Conservation (phyloP, 192 early-diverging fungal genomes). For the Podila clonocystis region DNA sequence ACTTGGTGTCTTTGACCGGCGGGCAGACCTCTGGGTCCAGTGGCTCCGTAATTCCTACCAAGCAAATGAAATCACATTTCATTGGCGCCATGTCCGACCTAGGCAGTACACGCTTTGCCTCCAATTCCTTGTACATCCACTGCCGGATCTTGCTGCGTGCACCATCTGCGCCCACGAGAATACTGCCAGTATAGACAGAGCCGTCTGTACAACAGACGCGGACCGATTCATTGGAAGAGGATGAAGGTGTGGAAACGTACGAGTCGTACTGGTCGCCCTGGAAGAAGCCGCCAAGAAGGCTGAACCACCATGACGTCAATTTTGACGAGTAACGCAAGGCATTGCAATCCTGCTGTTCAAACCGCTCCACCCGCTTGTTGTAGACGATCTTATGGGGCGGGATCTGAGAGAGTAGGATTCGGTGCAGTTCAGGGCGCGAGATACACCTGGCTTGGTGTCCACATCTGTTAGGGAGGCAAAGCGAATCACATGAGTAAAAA, state of each 20-base stretch:
- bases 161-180: not conserved
- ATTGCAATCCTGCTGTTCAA: not conserved
- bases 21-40: not conserved
- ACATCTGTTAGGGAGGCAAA: not conserved
- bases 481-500: no score
- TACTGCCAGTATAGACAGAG: not conserved
- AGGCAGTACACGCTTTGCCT: not conserved
- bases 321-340: not conserved
- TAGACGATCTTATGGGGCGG: not conserved
- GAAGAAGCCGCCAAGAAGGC: not conserved
- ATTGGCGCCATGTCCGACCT: not conserved
- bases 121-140: not conserved
- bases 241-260: not conserved
- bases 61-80: not conserved
- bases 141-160: not conserved
- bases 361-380: not conserved
- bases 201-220: not conserved
- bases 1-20: not conserved
- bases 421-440: not conserved
- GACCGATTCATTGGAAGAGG: not conserved
- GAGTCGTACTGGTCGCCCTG: not conserved
- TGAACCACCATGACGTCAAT: not conserved
- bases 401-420: not conserved
- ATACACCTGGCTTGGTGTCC: not conserved
- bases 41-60: not conserved